These are phyloP conservation scores for Candida glaebosa DNA, from an alignment of 805 yeast species.

Conservation along the genomic window DNA sequence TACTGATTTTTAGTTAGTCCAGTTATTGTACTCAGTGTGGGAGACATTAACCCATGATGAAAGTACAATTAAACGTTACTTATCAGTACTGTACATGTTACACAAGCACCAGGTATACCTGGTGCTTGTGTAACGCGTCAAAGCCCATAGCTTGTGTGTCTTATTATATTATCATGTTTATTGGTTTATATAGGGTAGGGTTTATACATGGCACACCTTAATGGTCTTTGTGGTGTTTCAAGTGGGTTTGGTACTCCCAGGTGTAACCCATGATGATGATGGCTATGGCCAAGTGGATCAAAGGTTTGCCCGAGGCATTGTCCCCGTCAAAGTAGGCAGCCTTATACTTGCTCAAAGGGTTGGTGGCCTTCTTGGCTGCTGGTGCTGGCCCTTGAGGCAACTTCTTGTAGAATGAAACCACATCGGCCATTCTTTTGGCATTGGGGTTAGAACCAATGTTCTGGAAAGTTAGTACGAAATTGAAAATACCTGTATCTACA, in stretches of 20 bases:
- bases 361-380: constrained; percentile 59
- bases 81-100: no score
- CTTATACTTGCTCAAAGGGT: constrained; percentile 73
- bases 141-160: no score
- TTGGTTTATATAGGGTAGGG: no score
- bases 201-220: no score
- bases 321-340: constrained; percentile 83
- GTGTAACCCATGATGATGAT: constrained; percentile 79
- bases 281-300: constrained; percentile 69
- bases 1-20: no score
- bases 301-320: constrained; percentile 80
- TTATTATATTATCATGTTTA: no score
- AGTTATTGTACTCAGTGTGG: no score
- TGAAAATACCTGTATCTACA: not conserved
- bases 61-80: no score
- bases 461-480: constrained; percentile 34
- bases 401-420: constrained; percentile 92
- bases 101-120: no score
- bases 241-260: constrained; percentile 91
- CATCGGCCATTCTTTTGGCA: constrained; percentile 94
- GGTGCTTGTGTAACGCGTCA: no score
- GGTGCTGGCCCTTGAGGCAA: constrained; percentile 93
- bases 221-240: constrained; percentile 37
- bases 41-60: no score
- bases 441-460: constrained; percentile 94